Percentiles rank a stretch among this genome's conserved stretches.
These are phyloP conservation scores for Fusarium nygamai DNA, from an alignment of 2,329 filamentous ascomycete species.

Conservation along the genomic window DNA sequence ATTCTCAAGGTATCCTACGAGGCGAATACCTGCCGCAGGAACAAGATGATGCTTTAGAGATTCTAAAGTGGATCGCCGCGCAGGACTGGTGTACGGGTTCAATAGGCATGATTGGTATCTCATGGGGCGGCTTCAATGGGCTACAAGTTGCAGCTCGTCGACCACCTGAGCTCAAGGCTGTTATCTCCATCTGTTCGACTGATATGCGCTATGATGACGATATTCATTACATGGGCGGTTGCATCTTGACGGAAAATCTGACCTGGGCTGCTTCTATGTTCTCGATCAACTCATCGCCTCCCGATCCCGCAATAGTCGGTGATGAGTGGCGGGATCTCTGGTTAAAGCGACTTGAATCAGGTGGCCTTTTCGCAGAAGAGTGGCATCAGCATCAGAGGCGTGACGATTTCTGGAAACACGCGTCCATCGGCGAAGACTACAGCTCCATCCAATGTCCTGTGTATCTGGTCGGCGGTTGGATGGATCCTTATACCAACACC, in stretches of 20 bases:
- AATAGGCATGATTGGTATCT: slow-evolving; percentile 11
- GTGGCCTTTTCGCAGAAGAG: background rate
- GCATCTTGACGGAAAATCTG: background rate
- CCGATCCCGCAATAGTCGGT: background rate
- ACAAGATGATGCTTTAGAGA: background rate
- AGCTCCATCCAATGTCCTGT: background rate
- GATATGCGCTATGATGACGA: slow-evolving; percentile 5
- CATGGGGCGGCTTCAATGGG: slow-evolving; percentile 9
- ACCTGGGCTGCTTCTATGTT: slow-evolving; percentile 14
- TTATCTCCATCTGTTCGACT: background rate
- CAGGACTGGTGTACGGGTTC: background rate
- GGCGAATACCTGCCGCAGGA: slow-evolving; percentile 1
- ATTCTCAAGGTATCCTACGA: background rate
- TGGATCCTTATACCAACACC: slow-evolving; percentile 10
- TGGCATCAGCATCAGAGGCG: slow-evolving; percentile 2
- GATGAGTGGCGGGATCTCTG: slow-evolving; percentile 3
- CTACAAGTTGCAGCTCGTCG: slow-evolving; percentile 1
- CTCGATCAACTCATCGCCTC: background rate
- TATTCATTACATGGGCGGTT: slow-evolving; percentile 12
- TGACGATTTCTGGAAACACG: slow-evolving; percentile 4
- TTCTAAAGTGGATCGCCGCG: background rate
- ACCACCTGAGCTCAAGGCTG: background rate
- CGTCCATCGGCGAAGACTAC: background rate
- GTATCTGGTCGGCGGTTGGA: background rate
- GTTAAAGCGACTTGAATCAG: background rate